Conservation (phyloP, 2,329 filamentous ascomycete genomes). For the Keithomyces neogunnii region DNA sequence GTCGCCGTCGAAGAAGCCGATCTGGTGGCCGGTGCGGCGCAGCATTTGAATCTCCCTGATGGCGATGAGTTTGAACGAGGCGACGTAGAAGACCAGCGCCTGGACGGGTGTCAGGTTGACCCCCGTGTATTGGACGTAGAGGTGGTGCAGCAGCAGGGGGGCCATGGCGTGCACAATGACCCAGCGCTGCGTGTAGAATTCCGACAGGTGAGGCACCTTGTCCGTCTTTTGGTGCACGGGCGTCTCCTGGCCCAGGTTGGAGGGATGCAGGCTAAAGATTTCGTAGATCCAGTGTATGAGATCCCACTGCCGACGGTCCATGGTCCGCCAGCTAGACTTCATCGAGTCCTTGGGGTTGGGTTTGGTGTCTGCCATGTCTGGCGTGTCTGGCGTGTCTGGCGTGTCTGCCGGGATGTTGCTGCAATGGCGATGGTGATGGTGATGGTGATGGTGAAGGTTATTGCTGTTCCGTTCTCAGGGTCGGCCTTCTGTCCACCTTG, state of each 20-base stretch:
- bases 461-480: too few species aligned
- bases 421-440: neutral
- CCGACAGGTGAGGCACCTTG: constrained; percentile 19
- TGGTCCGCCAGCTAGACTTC: constrained; percentile 12
- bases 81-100: constrained; percentile 17
- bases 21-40: constrained; percentile 19
- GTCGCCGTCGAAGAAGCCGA: constrained; percentile 17
- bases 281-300: constrained; percentile 12
- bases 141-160: constrained; percentile 16
- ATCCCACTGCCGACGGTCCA: constrained; percentile 10
- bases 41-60: constrained; percentile 22
- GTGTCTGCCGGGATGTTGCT: too few species aligned
- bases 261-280: constrained; percentile 8
- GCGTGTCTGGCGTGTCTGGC: too few species aligned
- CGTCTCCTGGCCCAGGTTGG: constrained; percentile 6
- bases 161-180: constrained; percentile 20
- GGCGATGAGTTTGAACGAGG: constrained; percentile 22
- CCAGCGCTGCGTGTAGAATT: constrained; percentile 21
- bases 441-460: neutral
- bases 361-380: neutral
- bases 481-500: too few species aligned
- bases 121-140: constrained; percentile 7
- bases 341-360: constrained; percentile 13
- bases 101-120: constrained; percentile 6
- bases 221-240: constrained; percentile 25